Base-by-base conservation (phyloP, 208 protist species). In the Acanthamoeba sp. region DNA sequence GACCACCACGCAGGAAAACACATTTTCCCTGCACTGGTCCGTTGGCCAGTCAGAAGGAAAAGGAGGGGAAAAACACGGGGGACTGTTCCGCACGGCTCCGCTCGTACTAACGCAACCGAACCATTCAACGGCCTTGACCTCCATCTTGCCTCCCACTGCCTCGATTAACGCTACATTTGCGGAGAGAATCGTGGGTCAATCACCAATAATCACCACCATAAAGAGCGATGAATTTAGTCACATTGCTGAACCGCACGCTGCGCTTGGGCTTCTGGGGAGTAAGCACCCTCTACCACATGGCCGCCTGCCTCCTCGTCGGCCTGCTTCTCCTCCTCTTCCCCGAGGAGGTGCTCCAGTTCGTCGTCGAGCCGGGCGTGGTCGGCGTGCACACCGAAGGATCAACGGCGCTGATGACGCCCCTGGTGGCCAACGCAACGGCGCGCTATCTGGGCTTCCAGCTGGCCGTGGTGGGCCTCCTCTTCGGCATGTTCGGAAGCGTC, bases 261-360 rank as follows among this genome's bases (percentile, higher is more conserved):
- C 36, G 45, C 76, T 18, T 84, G 38, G 76, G 76, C 32, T 84
- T 32, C 40, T 84, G 76, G 76, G 76, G 76, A 6, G 76, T 5
- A 55, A 45, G 36, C 42, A 84, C 76, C 38, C 76, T 84, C 76
- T 84, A 32, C 76, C 76, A 84, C 40, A 84, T 84, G 76, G 76
- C 76, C 76, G 36, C 20, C 20, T 57, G 76, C 76, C 24, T 84
- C 27, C 27, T 84, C 20, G 36, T n/a, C 45, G 76, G 76, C 76
- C 38, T 84, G 20, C 45, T 84, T 38, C 76, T 84, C 10, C 45
- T 84, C 5, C 45, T 84, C 40, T 84, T 84, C 76, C 76, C 76
- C 2, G 45, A 55, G 38, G 42, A 84, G 76, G 38, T n/a, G 2
- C 36, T 22, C 20, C 38, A 84, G 16, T 55, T 52, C 40, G 7